phyloP scores from a whole-genome alignment of 2,329 filamentous ascomycete species.

The Cordyceps fumosorosea region DNA sequence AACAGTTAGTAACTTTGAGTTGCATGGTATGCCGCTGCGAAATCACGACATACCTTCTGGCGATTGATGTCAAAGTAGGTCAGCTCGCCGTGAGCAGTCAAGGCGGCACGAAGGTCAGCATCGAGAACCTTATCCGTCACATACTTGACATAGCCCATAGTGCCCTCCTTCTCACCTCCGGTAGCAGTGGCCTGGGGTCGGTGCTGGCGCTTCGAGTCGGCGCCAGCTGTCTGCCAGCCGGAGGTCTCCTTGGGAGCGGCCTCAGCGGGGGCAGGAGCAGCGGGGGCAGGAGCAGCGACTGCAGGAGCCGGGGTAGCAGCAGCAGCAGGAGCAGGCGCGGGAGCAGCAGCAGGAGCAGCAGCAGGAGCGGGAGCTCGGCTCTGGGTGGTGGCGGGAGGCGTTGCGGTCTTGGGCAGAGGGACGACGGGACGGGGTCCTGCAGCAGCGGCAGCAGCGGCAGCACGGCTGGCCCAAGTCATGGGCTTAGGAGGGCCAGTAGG shows the following conservation, averaged over 20 bases:
- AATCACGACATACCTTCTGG: conserved; percentile 60
- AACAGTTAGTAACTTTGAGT: conserved; percentile 16
- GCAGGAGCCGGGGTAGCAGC: conserved; percentile 38
- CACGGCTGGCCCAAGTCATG: conserved; percentile 69
- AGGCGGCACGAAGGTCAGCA: conserved; percentile 60
- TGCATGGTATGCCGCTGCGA: background rate
- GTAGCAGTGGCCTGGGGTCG: conserved; percentile 58
- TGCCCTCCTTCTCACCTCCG: conserved; percentile 64
- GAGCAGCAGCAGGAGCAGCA: conserved; percentile 42
- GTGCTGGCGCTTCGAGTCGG: conserved; percentile 78
- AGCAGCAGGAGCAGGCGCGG: conserved; percentile 31
- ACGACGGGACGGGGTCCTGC: conserved; percentile 47
- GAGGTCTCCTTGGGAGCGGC: conserved; percentile 41
- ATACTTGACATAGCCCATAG: conserved; percentile 89
- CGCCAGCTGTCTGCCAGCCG: conserved; percentile 80
- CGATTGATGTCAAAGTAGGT: conserved; percentile 73
- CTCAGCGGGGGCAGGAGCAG: conserved; percentile 24
- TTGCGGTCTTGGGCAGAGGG: conserved; percentile 51
- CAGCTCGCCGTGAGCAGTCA: conserved; percentile 67
- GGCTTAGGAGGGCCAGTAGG: conserved; percentile 48
- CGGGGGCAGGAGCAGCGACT: conserved; percentile 24
- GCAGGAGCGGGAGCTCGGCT: conserved; percentile 37
- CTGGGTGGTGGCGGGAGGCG: conserved; percentile 41
- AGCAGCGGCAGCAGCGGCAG: conserved; percentile 53
- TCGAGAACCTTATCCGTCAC: conserved; percentile 83